Evolutionary conservation across 2,329 filamentous ascomycete genomes (phyloP), one percentile per base, ranked within the genome.

Genomic region (Thyridium curvatum): DNA sequence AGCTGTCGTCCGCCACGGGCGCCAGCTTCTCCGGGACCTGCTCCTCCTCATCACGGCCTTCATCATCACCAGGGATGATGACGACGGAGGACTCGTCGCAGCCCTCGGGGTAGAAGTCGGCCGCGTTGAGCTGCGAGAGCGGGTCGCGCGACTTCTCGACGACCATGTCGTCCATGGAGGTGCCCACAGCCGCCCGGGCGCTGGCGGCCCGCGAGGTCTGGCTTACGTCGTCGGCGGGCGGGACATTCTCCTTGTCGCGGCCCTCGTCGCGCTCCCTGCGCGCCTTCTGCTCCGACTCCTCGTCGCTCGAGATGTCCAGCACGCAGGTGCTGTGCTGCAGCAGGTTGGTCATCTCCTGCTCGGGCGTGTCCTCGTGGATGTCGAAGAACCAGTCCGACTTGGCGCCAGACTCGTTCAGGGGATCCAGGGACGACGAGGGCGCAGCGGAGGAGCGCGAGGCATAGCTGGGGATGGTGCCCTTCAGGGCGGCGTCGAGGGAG

Each of bases 211-310:
- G 53, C 13, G 65, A 65, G 0, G 76, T 79, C 52, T 84, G 74
- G 18, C 75, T 78, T 30, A 84, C 60, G 34, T 85, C 80, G 40
- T 77, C 75, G 3, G 65, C 58, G 2, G 91, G 91, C 4, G 91
- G 86, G 14, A 95, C 79, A 55, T 98, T 98, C 68, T 98, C 91
- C 70, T 98, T 98, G 53, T 88, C 86, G 26, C 79, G 72, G 34
- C 77, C 74, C 48, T 86, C 76, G 26, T 70, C 69, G 49, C 69
- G 58, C 55, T 71, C 73, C 47, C 62, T 62, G 37, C 53, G 65
- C 32, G 72, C 62, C 54, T 75, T 75, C 36, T 66, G 71, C 52
- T 76, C 72, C 18, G 65, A 74, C 60, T 90, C 85, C 58, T 95
- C 90, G 52, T 95, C 90, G 16, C 87, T 90, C 49, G 81, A 88